phyloP scores from a whole-genome alignment of 202 grass and related monocot species.

The Panicum virgatum region DNA sequence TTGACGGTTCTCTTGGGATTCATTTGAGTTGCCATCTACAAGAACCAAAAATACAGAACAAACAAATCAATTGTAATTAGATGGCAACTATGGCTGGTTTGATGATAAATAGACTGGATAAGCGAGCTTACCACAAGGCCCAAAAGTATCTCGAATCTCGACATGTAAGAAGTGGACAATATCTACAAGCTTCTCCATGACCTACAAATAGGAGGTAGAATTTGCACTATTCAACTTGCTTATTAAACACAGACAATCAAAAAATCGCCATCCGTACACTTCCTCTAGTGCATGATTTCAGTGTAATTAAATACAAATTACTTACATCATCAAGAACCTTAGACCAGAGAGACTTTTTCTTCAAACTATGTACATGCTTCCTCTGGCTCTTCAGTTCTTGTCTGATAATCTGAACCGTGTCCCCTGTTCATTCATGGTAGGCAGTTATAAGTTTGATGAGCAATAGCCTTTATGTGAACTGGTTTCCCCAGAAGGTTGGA shows the following conservation, averaged over 20 bases:
- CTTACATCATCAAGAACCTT: slow-evolving; percentile 74
- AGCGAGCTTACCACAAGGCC: slow-evolving; percentile 52
- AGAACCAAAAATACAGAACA: slow-evolving; percentile 8
- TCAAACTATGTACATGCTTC: slow-evolving; percentile 79
- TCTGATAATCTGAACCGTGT: slow-evolving; percentile 77
- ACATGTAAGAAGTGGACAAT: slow-evolving; percentile 84
- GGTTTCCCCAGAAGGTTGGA: no score
- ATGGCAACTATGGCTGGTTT: neutral
- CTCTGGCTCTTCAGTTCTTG: slow-evolving; percentile 95
- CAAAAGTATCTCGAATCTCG: slow-evolving; percentile 81
- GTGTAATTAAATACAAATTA: slow-evolving; percentile 14
- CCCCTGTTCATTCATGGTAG: slow-evolving; percentile 55
- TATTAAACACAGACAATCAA: slow-evolving; percentile 2
- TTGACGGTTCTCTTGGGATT: slow-evolving; percentile 36
- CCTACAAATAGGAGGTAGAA: slow-evolving; percentile 39
- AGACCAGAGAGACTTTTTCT: slow-evolving; percentile 92
- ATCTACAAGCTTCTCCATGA: slow-evolving; percentile 85
- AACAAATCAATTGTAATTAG: slow-evolving; percentile 1
- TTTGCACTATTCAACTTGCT: slow-evolving; percentile 18
- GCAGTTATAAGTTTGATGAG: neutral
- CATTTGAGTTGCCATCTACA: slow-evolving; percentile 47
- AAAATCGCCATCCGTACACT: slow-evolving; percentile 1
- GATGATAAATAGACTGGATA: neutral
- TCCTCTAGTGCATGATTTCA: neutral
- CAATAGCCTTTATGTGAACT: no score